Evolutionary conservation across 345 rosid species (phyloP).

Genomic region (Clausena lansium): DNA sequence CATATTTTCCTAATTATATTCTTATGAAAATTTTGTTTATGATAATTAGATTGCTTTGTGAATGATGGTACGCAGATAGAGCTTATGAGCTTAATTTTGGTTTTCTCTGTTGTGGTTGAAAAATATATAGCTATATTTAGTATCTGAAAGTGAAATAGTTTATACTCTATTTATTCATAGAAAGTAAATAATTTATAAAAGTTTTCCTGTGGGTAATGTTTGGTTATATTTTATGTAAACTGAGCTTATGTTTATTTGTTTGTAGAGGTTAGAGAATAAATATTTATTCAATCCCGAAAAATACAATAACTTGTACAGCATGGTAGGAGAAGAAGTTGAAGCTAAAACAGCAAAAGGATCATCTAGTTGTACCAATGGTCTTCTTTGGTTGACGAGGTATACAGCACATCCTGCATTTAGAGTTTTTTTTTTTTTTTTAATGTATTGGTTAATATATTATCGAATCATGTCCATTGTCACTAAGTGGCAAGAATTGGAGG

Average conservation of each 20-base stretch:
- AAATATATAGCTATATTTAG: neutral
- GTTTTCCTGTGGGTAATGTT: neutral
- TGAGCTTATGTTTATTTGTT: neutral
- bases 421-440: neutral
- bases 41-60: no score
- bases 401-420: neutral
- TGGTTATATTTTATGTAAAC: neutral
- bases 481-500: neutral
- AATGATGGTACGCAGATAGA: neutral
- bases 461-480: neutral
- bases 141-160: neutral
- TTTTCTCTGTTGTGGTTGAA: neutral
- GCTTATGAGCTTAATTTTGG: neutral
- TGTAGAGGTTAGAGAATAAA: slow-evolving; percentile 84
- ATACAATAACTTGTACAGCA: slow-evolving; percentile 61
- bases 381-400: slow-evolving; percentile 96
- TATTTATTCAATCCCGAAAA: slow-evolving; percentile 63
- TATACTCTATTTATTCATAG: no score
- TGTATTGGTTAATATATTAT: neutral
- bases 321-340: slow-evolving; percentile 79
- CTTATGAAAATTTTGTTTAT: neutral
- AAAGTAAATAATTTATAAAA: neutral
- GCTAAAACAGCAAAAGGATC: slow-evolving; percentile 77
- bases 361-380: slow-evolving; percentile 91
- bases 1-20: neutral